Base-by-base conservation (phyloP, 2,329 filamentous ascomycete genomes). In the Ramularia endophylla region DNA sequence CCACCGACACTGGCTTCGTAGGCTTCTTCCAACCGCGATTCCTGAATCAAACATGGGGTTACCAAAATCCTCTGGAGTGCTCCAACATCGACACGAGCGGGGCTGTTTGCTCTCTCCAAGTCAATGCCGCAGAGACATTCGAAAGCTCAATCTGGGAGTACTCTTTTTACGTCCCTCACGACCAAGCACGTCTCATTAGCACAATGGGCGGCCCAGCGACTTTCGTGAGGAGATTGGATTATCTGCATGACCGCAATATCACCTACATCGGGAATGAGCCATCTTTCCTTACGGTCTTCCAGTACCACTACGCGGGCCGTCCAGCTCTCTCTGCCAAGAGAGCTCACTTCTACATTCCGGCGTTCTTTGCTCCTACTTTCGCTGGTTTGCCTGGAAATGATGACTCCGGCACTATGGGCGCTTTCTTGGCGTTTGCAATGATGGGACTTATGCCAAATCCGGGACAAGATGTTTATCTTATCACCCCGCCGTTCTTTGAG, bases 141-240 rank as follows among this genome's bases (percentile, higher is more conserved):
- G 83, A 88, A 59, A 78, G 75, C 36, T 81, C 77, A 41, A 69
- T 77, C 5, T 88, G 83, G 83, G 77, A 69, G 34, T 85, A 85
- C 63, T 78, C 74, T 4, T 80, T 82, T 68, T 81, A 80, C 44
- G 75, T 78, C n/a, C 74, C 81, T 36, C 81, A 85, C 59, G 81
- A 86, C 32, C 55, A 68, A 29, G 57, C 60, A 6, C 60, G 57
- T 5, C 53, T 70, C 13, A 69, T 58, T 66, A 82, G 42, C 62
- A 66, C 18, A 59, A 82, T 39, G 36, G 80, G 80, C n/a, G 81
- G 80, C 0, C 50, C 65, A 0, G 63, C 66, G 1, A 68, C 61
- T 2, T 83, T 84, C 56, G 65, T 75, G 1, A 60, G 70, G 19
- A 70, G 81, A 1, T 68, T 85, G 5, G 69, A 83, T 36, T 77